phyloP scores from a whole-genome alignment of 2,329 filamentous ascomycete genomes.

The Trichoderma sp. region DNA sequence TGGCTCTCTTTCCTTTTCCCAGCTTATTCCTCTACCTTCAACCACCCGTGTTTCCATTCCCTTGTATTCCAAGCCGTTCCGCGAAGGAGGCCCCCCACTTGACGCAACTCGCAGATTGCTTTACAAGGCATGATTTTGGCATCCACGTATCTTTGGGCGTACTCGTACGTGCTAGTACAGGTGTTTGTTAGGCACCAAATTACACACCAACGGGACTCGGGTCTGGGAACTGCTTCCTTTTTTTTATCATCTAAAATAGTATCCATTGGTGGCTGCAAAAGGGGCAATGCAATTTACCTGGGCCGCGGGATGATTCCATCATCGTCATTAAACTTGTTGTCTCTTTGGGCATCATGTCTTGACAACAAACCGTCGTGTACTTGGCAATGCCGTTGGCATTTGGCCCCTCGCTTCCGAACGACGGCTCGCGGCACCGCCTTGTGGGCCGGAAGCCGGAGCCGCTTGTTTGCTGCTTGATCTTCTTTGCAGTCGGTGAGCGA shows the following conservation, averaged over 20 bases:
- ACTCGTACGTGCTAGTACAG: background rate
- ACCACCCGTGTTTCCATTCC: background rate
- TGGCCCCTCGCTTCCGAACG: background rate
- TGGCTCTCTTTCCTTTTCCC: background rate
- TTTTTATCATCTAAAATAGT: background rate
- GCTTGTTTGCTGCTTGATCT: background rate
- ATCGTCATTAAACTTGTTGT: background rate
- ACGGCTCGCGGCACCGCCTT: background rate
- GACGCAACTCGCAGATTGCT: background rate
- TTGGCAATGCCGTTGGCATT: background rate
- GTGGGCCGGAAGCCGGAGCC: background rate
- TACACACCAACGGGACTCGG: background rate
- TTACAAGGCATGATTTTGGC: background rate
- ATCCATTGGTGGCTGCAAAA: background rate
- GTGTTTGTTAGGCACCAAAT: conserved; percentile 12
- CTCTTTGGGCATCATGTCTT: background rate
- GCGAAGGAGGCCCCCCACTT: background rate
- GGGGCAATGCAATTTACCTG: background rate
- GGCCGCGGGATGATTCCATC: background rate
- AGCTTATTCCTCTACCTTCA: background rate
- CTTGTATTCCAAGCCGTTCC: background rate
- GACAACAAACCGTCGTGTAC: background rate
- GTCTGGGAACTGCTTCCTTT: background rate
- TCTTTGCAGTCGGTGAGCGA: background rate
- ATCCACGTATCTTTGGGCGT: conserved; percentile 11